Percentiles rank a stretch among this genome's conserved stretches.
These are phyloP conservation scores for Scalesia atractyloides DNA, from an alignment of 129 eudicot genomes.

Conservation along the genomic window DNA sequence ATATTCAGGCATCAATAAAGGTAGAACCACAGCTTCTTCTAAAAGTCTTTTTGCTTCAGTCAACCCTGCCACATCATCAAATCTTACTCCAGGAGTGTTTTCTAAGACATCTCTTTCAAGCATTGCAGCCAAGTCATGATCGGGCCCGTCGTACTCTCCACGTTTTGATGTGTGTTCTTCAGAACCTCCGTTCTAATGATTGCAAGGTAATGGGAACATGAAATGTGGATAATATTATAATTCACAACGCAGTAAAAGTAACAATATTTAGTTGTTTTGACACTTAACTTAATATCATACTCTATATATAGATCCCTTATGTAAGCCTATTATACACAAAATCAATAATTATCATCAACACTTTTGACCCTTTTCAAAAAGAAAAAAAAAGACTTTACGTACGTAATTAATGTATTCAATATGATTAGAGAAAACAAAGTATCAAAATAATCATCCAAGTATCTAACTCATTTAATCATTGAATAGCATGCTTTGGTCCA, in stretches of 20 bases:
- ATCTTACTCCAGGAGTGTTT: constrained; percentile 86
- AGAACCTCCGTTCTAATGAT: constrained; percentile 69
- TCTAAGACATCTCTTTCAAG: constrained; percentile 98
- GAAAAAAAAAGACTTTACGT: too few species aligned
- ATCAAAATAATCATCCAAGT: too few species aligned
- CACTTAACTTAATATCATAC: neutral
- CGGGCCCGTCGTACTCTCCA: constrained; percentile 90
- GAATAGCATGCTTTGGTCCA: too few species aligned
- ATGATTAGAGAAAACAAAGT: too few species aligned
- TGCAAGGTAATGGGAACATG: neutral
- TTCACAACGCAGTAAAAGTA: constrained; percentile 9
- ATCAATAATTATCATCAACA: too few species aligned
- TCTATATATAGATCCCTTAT: too few species aligned
- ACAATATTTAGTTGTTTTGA: constrained; percentile 3
- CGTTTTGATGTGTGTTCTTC: constrained; percentile 80
- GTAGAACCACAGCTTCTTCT: constrained; percentile 91
- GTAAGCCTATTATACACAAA: too few species aligned
- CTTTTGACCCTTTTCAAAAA: too few species aligned
- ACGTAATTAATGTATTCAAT: too few species aligned
- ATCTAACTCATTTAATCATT: too few species aligned
- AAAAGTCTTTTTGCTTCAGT: constrained; percentile 94
- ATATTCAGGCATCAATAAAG: constrained; percentile 96
- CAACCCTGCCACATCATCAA: constrained; percentile 97
- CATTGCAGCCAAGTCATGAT: constrained; percentile 92
- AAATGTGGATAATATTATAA: neutral